Base-by-base conservation (phyloP, 805 yeast species). In the Ogataea pilisensis region DNA sequence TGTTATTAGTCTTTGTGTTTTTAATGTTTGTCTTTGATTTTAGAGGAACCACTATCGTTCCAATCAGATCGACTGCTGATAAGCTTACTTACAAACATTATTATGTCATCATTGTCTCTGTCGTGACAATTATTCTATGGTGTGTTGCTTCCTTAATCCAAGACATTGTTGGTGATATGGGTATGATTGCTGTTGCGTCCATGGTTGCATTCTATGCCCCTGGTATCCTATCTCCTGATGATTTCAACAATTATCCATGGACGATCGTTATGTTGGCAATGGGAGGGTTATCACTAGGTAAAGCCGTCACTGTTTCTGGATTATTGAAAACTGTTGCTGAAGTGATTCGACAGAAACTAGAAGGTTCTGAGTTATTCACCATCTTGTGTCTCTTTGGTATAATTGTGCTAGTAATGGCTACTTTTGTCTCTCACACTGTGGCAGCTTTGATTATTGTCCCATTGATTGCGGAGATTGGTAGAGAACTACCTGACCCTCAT, bases 231-330 rank as follows among this genome's bases (percentile, higher is more conserved):
- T 78, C 85, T 8, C 82, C 89, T 1, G 96, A 90, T 42, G 99
- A 91, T 58, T 89, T 91, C 64, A 91, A 93, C 64, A 91, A 88
- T 60, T 91, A 91, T 60, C 80, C 95, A 49, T 91, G 99, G 99
- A 89, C 95, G 4, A 93, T 91, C 53, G 93, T 93, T 8, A 79
- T 91, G 34, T 71, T 91, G 48, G 97, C 98, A 4, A 93, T 91
- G 99, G 99, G 99, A 25, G 99, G 99, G 46, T 77, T 91, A 38
- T 95, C 96, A 0, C 69, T 91, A 38, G 99, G 99, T 42, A 89
- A 88, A 60, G 96, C 96, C 0, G 98, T 91, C 1, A 80, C 95
- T 1, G 82, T 93, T 8, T 87, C 96, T 2, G 98, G 98, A 0
- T 69, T 91, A 41, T 71, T 91, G 42, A 72, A 79, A 6, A 81